Percentiles rank a stretch among this genome's conserved stretches.
phyloP scores from a whole-genome alignment of 805 yeast genomes.

The Lipomyces spencermartinsiae region DNA sequence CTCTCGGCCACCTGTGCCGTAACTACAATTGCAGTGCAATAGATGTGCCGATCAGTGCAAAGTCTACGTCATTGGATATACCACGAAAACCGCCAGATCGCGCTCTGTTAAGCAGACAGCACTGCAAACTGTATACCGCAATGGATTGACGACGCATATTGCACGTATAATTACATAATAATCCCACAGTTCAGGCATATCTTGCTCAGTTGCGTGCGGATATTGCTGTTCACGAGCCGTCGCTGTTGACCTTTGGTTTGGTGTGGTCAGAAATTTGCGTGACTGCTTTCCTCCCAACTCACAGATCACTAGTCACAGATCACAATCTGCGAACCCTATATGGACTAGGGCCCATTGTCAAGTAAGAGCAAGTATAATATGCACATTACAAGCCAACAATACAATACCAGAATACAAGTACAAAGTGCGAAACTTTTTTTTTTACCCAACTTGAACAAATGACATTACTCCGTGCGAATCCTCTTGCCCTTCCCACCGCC shows the following conservation, averaged over 20 bases:
- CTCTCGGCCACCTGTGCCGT: not conserved
- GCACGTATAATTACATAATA: not conserved
- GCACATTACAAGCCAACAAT: not conserved
- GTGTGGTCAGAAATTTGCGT: slow-evolving; percentile 7
- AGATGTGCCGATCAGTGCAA: not conserved
- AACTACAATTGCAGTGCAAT: not conserved
- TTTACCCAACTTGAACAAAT: slow-evolving; percentile 3
- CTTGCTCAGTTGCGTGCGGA: not conserved
- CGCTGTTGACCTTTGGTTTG: not conserved
- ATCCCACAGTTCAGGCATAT: not conserved
- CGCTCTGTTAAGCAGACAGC: not conserved
- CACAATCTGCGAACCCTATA: not conserved
- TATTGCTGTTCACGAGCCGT: not conserved
- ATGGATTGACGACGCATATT: not conserved
- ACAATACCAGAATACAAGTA: not conserved
- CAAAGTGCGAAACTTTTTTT: not conserved
- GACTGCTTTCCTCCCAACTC: slow-evolving; percentile 29
- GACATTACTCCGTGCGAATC: slow-evolving; percentile 6
- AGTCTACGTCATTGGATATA: not conserved
- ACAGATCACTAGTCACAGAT: slow-evolving; percentile 11
- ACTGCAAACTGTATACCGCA: not conserved
- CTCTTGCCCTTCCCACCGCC: slow-evolving; percentile 9
- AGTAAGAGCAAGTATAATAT: too few species aligned
- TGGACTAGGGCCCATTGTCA: not conserved
- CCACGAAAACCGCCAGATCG: not conserved